phyloP scores from a whole-genome alignment of 495 filamentous ascomycete genomes.

The Opeltia flavorubescens region DNA sequence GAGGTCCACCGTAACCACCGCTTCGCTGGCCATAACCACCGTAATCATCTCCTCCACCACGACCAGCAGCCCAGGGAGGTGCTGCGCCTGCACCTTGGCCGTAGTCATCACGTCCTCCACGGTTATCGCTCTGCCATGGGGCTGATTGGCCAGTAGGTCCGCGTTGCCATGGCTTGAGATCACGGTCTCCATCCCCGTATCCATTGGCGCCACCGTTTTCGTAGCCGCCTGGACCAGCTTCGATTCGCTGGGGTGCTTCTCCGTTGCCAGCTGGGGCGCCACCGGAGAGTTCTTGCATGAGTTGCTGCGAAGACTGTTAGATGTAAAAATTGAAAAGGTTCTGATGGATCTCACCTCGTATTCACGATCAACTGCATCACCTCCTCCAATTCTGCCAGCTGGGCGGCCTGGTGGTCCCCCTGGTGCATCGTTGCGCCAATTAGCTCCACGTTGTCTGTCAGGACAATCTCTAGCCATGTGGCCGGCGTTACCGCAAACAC shows the following conservation, averaged over 20 bases:
- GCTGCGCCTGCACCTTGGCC: conserved; percentile 30
- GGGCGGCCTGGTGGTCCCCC: conserved; percentile 26
- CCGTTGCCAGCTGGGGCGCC: conserved; percentile 47
- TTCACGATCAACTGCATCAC: conserved; percentile 83
- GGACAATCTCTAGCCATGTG: conserved; percentile 93
- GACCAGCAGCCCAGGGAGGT: conserved; percentile 40
- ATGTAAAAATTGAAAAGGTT: neutral
- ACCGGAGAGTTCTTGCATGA: conserved; percentile 93
- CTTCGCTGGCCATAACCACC: conserved; percentile 33
- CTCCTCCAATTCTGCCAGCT: conserved; percentile 56
- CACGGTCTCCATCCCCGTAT: conserved; percentile 36
- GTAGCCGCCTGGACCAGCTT: conserved; percentile 60
- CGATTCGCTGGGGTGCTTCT: conserved; percentile 65
- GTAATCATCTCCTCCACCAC: conserved; percentile 34
- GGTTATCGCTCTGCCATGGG: conserved; percentile 51
- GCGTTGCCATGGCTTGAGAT: conserved; percentile 78
- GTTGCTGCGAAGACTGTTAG: conserved; percentile 44
- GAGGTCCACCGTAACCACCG: conserved; percentile 20
- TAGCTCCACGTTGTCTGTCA: conserved; percentile 74
- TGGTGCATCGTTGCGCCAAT: conserved; percentile 71
- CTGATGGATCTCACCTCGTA: conserved; percentile 57
- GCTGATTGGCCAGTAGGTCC: conserved; percentile 79
- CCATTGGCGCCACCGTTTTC: conserved; percentile 30
- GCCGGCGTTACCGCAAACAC: conserved; percentile 88
- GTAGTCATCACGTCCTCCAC: conserved; percentile 36